Base-by-base conservation (phyloP, 257 asterid species). In the Apocynum venetum region DNA sequence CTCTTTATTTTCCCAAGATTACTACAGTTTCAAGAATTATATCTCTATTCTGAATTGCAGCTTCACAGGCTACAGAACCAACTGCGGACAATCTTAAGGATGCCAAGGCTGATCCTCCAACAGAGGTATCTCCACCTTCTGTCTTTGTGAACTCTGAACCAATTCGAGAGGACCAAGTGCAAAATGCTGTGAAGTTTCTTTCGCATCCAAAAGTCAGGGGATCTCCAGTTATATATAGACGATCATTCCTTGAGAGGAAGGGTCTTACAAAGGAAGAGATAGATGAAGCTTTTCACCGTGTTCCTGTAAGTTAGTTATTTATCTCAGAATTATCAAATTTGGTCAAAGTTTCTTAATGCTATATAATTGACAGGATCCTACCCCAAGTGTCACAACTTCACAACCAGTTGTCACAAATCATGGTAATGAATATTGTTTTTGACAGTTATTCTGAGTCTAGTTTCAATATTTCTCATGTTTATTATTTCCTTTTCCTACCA, bases 191-290 rank as follows among this genome's bases (percentile, higher is more conserved):
- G 77, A 93, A 96, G 89, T 96, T 96, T 86, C 99, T 96, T 83
- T 91, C 98, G 69, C 99, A 96, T 80, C 98, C 99, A 74, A 96
- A 88, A 79, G 99, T 96, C 72, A 92, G 74, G 83, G 99, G 98
- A 79, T 96, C 99, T 25, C 98, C 99, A 31, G 93, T 96, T 75
- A 87, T 90, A 53, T 88, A 96, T 76, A 91, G 99, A 83, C 89
- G 98, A 78, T 96, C 99, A 12, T 96, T 96, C 93, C 99, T 96
- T 40, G 99, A 96, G 92, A 87, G 90, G 84, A 96, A 96, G 86
- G 99, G 99, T 57, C 98, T 96, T 82, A 91, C 99, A 3, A 96
- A 89, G 86, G 99, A 93, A 90, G 99, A 96, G 89, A 96, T 96
- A 31, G 99, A 96, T 78, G 99, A 96, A 85, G 97, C 99, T 80